These are phyloP conservation scores for Ceratobasidium sp. DNA, from an alignment of 1,284 basidiomycete genomes.

Conservation along the genomic window DNA sequence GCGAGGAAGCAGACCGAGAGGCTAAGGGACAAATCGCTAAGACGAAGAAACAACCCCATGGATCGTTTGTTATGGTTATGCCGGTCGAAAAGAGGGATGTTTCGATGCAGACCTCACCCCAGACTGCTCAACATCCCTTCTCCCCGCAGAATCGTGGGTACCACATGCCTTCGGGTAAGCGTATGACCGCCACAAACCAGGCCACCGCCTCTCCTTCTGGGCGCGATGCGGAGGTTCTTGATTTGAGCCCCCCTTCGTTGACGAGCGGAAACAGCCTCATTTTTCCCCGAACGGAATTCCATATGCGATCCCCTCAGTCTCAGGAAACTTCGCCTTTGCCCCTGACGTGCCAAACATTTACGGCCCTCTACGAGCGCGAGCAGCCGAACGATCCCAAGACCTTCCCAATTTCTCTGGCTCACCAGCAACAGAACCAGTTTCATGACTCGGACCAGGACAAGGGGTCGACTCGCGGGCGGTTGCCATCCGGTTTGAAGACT, in stretches of 20 bases:
- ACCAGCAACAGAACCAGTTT: constrained; percentile 3
- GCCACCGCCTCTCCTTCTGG: background rate
- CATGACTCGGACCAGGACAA: background rate
- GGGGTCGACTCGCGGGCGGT: background rate
- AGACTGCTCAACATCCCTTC: background rate
- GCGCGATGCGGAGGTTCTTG: background rate
- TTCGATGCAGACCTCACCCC: constrained; percentile 27
- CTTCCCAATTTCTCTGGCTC: background rate
- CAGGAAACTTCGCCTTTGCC: background rate
- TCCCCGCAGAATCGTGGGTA: background rate
- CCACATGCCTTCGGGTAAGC: background rate
- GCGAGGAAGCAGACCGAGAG: constrained; percentile 32
- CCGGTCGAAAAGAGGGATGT: background rate
- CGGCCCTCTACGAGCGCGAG: background rate
- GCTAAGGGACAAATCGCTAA: background rate
- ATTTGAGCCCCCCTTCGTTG: background rate
- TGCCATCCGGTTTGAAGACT: constrained; percentile 2
- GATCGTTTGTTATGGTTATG: background rate
- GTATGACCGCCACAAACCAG: background rate
- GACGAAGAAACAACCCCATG: background rate
- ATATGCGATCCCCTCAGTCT: background rate
- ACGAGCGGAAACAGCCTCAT: background rate
- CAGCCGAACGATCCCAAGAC: background rate
- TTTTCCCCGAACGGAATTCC: background rate
- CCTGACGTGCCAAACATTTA: constrained; percentile 17